Conservation (phyloP, 2,329 filamentous ascomycete species). For the Nothophoma quercina region DNA sequence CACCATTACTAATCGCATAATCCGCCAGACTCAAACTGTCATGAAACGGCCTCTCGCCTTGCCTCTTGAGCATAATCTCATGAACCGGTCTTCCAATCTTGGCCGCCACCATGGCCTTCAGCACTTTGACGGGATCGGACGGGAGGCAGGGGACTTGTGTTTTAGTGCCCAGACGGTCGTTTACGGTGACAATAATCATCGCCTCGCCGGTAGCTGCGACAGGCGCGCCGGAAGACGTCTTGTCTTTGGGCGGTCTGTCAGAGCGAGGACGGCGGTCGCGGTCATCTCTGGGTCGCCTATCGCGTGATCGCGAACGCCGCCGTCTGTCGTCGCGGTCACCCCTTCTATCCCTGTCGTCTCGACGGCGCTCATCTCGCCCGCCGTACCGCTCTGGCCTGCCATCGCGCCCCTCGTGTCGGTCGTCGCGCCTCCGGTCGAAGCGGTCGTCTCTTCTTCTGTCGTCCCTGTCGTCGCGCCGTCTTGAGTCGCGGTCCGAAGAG, state of each 20-base stretch:
- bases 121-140: constrained; percentile 81
- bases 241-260: constrained; percentile 37
- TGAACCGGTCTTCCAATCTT: constrained; percentile 87
- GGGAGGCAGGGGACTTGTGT: constrained; percentile 89
- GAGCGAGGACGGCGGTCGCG: constrained; percentile 30
- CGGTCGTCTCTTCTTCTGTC: constrained; percentile 21
- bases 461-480: constrained; percentile 48
- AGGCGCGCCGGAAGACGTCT: constrained; percentile 36
- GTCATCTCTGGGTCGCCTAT: constrained; percentile 15
- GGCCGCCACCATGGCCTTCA: constrained; percentile 91
- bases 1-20: constrained; percentile 93
- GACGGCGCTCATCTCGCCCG: constrained; percentile 11
- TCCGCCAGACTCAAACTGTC: constrained; percentile 87
- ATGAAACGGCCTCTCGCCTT: constrained; percentile 93
- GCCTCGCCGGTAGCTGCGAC: constrained; percentile 62
- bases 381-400: neutral
- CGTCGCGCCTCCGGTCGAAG: constrained; percentile 4
- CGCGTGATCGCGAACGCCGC: constrained; percentile 3
- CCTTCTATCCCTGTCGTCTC: constrained; percentile 11
- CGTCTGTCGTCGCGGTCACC: constrained; percentile 19
- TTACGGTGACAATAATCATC: constrained; percentile 94
- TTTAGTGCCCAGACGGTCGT: constrained; percentile 96
- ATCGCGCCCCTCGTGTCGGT: neutral
- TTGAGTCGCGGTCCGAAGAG: constrained; percentile 44
- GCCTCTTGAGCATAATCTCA: constrained; percentile 89